Evolutionary conservation across 225 moss, liverwort and hornwort genomes (phyloP).

Genomic region (Ulota crispa): DNA sequence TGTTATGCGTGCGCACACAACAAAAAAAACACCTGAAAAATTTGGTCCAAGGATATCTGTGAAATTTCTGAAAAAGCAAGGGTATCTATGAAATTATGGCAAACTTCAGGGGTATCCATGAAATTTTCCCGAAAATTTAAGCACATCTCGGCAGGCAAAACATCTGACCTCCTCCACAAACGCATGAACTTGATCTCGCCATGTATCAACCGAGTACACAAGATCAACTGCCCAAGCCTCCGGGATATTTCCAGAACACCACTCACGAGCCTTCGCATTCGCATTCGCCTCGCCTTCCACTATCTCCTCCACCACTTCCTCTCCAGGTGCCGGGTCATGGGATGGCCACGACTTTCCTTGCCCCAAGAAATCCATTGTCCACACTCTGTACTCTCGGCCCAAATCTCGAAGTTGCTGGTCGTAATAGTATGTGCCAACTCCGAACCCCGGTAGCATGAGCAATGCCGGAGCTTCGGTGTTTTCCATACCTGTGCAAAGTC

Average conservation of each 20-base stretch:
- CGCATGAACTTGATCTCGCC: conserved; percentile 58
- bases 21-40: no score
- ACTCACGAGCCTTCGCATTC: conserved; percentile 22
- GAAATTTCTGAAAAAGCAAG: no score
- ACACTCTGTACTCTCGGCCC: conserved; percentile 54
- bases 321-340: conserved; percentile 53
- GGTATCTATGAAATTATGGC: no score
- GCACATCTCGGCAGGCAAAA: background rate
- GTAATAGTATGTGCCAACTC: conserved; percentile 54
- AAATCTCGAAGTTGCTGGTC: conserved; percentile 46
- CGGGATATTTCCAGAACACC: conserved; percentile 39
- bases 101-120: no score
- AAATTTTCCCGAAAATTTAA: background rate
- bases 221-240: conserved; percentile 53
- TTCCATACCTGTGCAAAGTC: conserved; percentile 36
- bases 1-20: no score
- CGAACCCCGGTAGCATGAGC: conserved; percentile 52
- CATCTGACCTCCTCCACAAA: conserved; percentile 46
- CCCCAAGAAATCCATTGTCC: conserved; percentile 59
- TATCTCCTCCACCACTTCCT: conserved; percentile 25
- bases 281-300: conserved; percentile 29
- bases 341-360: conserved; percentile 63
- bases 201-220: conserved; percentile 58
- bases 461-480: conserved; percentile 46
- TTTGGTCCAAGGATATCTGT: no score